Conservation (phyloP, 148 eudicot species). For the Tetragonia tetragonoides region DNA sequence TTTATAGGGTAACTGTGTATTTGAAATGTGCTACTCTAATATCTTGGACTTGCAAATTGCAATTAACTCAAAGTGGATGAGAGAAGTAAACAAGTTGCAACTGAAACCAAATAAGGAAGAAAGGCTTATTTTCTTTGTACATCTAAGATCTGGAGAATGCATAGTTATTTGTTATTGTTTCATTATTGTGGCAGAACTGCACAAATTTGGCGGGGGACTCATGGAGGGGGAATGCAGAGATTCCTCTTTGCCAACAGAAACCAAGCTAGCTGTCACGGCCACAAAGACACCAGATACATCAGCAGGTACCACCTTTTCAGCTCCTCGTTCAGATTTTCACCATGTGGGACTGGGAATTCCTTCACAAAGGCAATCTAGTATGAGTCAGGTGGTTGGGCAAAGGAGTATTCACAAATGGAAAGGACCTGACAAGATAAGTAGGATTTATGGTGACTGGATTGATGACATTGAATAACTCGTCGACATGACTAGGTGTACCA, state of each 20-base stretch:
- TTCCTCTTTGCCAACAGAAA: constrained; percentile 27
- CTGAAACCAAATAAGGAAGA: neutral
- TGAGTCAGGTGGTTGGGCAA: constrained; percentile 43
- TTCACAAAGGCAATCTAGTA: constrained; percentile 54
- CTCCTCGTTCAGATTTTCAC: constrained; percentile 41
- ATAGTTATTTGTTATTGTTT: constrained; percentile 2
- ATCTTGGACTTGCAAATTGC: too few species aligned
- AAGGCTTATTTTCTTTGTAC: neutral
- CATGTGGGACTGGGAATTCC: constrained; percentile 41
- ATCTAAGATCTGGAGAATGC: neutral
- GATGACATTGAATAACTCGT: constrained; percentile 53
- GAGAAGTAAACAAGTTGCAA: too few species aligned
- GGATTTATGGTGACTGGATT: constrained; percentile 95
- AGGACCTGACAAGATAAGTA: constrained; percentile 88
- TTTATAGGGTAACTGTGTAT: too few species aligned
- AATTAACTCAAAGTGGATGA: too few species aligned
- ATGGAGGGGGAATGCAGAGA: constrained; percentile 40
- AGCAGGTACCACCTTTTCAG: constrained; percentile 17
- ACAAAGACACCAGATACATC: constrained; percentile 28
- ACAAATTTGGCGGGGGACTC: constrained; percentile 34
- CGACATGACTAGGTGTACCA: neutral
- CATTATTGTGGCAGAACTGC: constrained; percentile 35
- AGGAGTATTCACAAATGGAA: constrained; percentile 73
- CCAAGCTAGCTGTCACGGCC: constrained; percentile 31
- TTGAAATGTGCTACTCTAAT: too few species aligned